A percentile compares a stretch with the other conserved stretches of the same genome.
These are phyloP conservation scores for Globisporangium paroecandrum DNA, from an alignment of 352 stramenopile genomes.

Conservation along the genomic window DNA sequence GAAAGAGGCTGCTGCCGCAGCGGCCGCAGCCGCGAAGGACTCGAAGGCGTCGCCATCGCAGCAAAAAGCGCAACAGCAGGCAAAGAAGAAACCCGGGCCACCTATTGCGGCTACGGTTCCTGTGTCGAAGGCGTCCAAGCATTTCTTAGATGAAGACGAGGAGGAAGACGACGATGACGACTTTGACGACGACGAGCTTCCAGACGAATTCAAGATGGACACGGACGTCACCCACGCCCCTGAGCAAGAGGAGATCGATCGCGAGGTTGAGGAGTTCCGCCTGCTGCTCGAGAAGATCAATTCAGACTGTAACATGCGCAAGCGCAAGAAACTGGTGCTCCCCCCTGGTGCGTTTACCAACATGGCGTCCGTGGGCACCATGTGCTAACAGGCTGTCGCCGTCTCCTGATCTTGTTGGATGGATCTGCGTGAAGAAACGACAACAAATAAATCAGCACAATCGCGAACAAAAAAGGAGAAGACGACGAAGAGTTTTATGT, in stretches of 20 bases:
- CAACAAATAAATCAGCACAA: background rate
- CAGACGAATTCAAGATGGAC: conserved; percentile 10
- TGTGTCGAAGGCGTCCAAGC: conserved; percentile 7
- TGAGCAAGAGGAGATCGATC: conserved; percentile 59
- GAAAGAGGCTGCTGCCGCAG: conserved; percentile 20
- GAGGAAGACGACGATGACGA: conserved; percentile 7
- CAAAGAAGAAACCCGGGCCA: conserved; percentile 14
- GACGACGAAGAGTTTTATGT: background rate
- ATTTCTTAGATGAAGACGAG: conserved; percentile 8
- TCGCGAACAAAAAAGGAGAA: background rate
- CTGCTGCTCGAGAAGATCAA: conserved; percentile 71
- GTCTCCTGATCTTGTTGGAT: background rate
- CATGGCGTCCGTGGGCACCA: conserved; percentile 16
- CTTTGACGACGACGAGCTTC: conserved; percentile 10
- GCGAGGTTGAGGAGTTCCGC: conserved; percentile 76
- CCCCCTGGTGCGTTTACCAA: conserved; percentile 53
- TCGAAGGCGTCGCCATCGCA: conserved; percentile 26
- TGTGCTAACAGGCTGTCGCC: conserved; percentile 10
- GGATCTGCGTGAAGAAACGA: background rate
- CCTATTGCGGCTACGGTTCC: background rate
- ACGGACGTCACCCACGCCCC: conserved; percentile 22
- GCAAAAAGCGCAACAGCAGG: conserved; percentile 10
- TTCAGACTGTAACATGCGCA: conserved; percentile 41
- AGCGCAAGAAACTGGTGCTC: conserved; percentile 71
- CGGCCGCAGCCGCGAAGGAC: conserved; percentile 13